Evolutionary conservation across 2,329 filamentous ascomycete genomes (phyloP).

Genomic region (Talaromyces amestolkiae): DNA sequence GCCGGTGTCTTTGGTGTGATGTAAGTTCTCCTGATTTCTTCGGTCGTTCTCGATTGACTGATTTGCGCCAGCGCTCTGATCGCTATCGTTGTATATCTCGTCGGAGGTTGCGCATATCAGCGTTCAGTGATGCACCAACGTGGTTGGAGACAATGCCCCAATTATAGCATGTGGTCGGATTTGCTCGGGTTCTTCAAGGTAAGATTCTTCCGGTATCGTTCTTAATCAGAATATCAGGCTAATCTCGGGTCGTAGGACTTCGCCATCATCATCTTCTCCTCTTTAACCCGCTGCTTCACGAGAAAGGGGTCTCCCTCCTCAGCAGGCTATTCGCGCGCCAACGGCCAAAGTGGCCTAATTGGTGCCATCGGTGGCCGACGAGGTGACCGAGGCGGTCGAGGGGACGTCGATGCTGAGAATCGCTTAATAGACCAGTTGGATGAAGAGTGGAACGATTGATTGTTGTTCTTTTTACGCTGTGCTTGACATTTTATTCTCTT

Average conservation of each 20-base stretch:
- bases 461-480: not conserved
- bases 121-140: conserved; percentile 89
- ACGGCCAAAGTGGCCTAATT: conserved; percentile 32
- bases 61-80: conserved; percentile 50
- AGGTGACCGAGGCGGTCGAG: conserved; percentile 38
- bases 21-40: conserved; percentile 46
- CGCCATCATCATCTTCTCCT: conserved; percentile 47
- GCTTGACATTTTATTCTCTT: not conserved
- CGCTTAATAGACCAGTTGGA: conserved; percentile 91
- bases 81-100: conserved; percentile 80
- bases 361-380: conserved; percentile 36
- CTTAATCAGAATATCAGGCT: not conserved
- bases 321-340: conserved; percentile 36
- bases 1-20: conserved; percentile 87
- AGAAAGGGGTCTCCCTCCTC: conserved; percentile 34
- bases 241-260: conserved; percentile 41
- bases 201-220: conserved; percentile 38
- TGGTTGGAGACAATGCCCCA: conserved; percentile 92
- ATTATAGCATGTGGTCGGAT: conserved; percentile 88
- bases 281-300: conserved; percentile 41
- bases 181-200: conserved; percentile 82
- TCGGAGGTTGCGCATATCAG: conserved; percentile 94
- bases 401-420: conserved; percentile 77
- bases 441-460: conserved; percentile 86
- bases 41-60: conserved; percentile 17